Evolutionary conservation across 2,329 filamentous ascomycete genomes (phyloP), one percentile per base, ranked within the genome.

Genomic region (Cadophora gregata): DNA sequence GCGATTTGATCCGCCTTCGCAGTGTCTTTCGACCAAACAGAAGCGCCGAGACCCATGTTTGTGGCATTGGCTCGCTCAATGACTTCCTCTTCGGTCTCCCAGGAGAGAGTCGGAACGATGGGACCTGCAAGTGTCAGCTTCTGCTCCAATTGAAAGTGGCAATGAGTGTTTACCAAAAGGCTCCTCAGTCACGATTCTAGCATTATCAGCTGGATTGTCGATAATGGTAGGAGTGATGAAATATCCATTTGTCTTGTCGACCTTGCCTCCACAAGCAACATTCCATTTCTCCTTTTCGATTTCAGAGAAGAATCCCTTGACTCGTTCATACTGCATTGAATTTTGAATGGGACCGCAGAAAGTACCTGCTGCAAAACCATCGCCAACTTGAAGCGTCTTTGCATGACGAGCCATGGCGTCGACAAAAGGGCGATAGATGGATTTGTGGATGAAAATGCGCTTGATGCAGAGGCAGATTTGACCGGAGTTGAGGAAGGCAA

Each of bases 271-370:
- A 16, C 81, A 71, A 0, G 83, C 83, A 51, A 86, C 80, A 14
- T 83, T 81, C 70, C 85, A 82, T 58, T 84, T 84, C 45, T 85
- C 82, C 68, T 80, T 79, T 72, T 83, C 81, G 66, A 84, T 85
- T 59, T 88, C 85, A 10, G 81, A 80, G 62, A 90, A 82, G 67
- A 88, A 83, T 14, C 79, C 76, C 72, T 84, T 84, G 29, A 88
- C 85, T 27, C 83, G 83, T 56, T 89, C 84, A 73, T 83, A 91
- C 76, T 91, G 89, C 83, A 87, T 84, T 70, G 82, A 78, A 77
- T 91, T 91, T 67, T 88, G 87, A 2, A 91, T 77, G 0, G 89
- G 89, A 0, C 87, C 85, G 79, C 59, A 77, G 80, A 63, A 83
- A 75, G 48, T 76, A 65, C 72, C 80, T 79, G 51, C 80, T 72